Conservation (phyloP, 257 asterid species). For the Capsicum chinense region DNA sequence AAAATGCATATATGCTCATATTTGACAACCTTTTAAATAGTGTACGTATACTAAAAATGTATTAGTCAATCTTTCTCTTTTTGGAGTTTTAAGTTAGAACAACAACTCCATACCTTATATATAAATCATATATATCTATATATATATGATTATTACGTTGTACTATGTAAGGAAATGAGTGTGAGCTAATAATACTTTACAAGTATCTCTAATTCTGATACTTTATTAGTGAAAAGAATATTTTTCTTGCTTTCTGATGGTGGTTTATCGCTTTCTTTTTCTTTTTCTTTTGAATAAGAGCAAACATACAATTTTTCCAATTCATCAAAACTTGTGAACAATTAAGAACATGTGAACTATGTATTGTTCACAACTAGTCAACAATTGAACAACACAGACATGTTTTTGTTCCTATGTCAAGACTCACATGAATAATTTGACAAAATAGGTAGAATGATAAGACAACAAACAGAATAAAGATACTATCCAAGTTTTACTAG, state of each 20-base stretch:
- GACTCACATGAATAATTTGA: neutral
- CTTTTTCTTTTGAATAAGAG: neutral
- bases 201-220: neutral
- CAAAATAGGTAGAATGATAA: too few species aligned
- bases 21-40: neutral
- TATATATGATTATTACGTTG: neutral
- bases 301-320: neutral
- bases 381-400: neutral
- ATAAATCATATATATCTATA: neutral
- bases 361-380: neutral
- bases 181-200: neutral
- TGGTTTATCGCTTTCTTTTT: neutral
- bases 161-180: conserved; percentile 2
- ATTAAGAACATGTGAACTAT: neutral
- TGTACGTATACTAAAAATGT: neutral
- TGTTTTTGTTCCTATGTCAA: neutral
- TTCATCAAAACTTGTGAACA: neutral
- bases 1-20: neutral
- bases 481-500: neutral
- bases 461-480: neutral
- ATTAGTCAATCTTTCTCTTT: neutral
- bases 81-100: neutral
- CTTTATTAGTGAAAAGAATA: neutral
- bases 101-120: neutral
- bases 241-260: neutral